Evolutionary conservation across 495 filamentous ascomycete genomes (phyloP).

Genomic region (Hypoxylon fuscum): DNA sequence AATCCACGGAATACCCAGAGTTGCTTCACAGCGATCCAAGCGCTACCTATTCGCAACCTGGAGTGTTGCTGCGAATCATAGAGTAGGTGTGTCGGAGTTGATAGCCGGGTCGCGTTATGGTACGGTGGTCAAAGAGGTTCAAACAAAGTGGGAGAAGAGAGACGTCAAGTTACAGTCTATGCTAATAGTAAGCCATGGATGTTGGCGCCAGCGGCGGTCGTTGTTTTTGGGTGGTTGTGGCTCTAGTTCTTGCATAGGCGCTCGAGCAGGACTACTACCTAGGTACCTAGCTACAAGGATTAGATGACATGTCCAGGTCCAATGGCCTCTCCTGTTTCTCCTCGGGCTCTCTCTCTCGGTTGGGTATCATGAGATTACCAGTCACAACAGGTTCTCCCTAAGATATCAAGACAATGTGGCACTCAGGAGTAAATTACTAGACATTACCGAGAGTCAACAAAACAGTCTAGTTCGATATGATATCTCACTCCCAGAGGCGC

Average conservation of each 20-base stretch:
- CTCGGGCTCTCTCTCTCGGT: too few species aligned
- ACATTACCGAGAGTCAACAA: too few species aligned
- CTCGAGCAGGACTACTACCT: background rate
- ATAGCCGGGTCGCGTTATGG: background rate
- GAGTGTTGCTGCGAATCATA: constrained; percentile 1
- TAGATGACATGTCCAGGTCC: background rate
- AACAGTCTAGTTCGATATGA: background rate
- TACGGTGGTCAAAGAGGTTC: background rate
- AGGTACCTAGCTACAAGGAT: constrained; percentile 1
- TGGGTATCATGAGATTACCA: too few species aligned
- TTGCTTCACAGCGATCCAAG: constrained; percentile 30
- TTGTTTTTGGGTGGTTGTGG: constrained; percentile 7
- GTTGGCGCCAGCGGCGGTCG: background rate
- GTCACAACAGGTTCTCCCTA: too few species aligned
- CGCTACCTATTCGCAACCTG: constrained; percentile 15
- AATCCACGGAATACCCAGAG: background rate
- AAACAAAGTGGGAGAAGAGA: background rate
- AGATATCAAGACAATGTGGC: too few species aligned
- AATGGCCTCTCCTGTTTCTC: too few species aligned
- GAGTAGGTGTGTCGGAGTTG: background rate
- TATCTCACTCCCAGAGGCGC: background rate
- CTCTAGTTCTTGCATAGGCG: background rate
- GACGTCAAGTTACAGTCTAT: constrained; percentile 13
- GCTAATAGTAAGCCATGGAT: constrained; percentile 35
- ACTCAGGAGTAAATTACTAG: too few species aligned